Evolutionary conservation across 2,329 filamentous ascomycete genomes (phyloP).

Genomic region (Fusarium sp.): DNA sequence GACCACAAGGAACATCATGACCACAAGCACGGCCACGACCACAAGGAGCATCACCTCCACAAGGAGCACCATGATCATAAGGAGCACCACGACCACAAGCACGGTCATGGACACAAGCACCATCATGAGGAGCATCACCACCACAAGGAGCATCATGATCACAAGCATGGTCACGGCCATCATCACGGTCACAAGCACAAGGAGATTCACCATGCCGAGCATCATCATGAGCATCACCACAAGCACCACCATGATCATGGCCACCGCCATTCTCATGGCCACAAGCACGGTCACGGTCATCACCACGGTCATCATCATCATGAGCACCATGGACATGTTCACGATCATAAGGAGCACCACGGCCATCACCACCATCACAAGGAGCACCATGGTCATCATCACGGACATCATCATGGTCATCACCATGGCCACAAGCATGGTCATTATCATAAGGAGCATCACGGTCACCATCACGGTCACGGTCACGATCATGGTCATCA

Average conservation of each 20-base stretch:
- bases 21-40: not conserved
- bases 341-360: not conserved
- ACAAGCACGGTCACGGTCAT: conserved; percentile 12
- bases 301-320: conserved; percentile 10
- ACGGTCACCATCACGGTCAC: not conserved
- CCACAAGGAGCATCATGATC: conserved; percentile 11
- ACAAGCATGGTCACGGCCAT: conserved; percentile 8
- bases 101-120: not conserved
- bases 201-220: conserved; percentile 2
- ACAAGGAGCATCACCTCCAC: not conserved
- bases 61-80: not conserved
- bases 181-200: conserved; percentile 6
- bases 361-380: not conserved
- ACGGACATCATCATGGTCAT: conserved; percentile 1
- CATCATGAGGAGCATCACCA: not conserved
- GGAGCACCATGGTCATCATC: not conserved
- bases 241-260: conserved; percentile 18
- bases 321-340: conserved; percentile 2
- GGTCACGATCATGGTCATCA: not conserved
- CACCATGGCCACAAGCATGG: not conserved
- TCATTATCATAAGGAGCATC: not conserved
- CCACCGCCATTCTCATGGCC: conserved; percentile 7
- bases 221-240: conserved; percentile 21
- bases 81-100: not conserved
- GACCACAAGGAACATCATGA: not conserved